Evolutionary conservation across 2,329 filamentous ascomycete genomes (phyloP).

Genomic region (Scedosporium boydii): DNA sequence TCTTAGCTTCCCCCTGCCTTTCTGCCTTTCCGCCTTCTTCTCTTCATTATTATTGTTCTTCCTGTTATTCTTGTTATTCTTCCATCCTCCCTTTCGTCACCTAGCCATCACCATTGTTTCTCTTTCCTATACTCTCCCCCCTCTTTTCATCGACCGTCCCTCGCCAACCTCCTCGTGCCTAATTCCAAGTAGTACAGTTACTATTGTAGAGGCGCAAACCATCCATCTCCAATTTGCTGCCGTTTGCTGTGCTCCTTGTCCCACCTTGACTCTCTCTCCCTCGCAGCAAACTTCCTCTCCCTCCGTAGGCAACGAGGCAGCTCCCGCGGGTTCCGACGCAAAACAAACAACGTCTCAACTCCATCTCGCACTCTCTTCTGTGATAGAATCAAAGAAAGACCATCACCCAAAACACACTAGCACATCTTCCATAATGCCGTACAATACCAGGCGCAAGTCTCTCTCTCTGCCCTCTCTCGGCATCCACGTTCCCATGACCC

Average conservation of each 20-base stretch:
- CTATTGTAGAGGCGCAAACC: not conserved
- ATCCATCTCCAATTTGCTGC: not conserved
- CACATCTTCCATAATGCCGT: constrained; percentile 54
- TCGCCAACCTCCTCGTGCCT: constrained; percentile 1
- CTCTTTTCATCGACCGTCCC: not conserved
- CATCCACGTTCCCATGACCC: constrained; percentile 69
- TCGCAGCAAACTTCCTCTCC: constrained; percentile 5
- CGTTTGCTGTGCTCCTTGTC: not conserved
- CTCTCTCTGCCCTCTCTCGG: constrained; percentile 86
- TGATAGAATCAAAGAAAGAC: not conserved
- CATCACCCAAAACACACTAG: constrained; percentile 1
- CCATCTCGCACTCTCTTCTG: not conserved
- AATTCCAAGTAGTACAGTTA: not conserved
- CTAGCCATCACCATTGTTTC: not conserved
- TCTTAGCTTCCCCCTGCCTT: constrained; percentile 6
- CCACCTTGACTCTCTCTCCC: constrained; percentile 7
- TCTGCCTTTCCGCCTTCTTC: not conserved
- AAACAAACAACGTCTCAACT: not conserved
- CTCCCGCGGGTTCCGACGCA: constrained; percentile 6
- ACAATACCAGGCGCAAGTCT: constrained; percentile 95
- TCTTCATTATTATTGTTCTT: not conserved
- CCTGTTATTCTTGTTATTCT: not conserved
- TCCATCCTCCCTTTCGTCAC: not conserved
- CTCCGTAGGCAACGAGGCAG: not conserved
- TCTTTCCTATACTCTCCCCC: not conserved